phyloP scores from a whole-genome alignment of 768 basidiomycete genomes.

The Aureoboletus auriporus region DNA sequence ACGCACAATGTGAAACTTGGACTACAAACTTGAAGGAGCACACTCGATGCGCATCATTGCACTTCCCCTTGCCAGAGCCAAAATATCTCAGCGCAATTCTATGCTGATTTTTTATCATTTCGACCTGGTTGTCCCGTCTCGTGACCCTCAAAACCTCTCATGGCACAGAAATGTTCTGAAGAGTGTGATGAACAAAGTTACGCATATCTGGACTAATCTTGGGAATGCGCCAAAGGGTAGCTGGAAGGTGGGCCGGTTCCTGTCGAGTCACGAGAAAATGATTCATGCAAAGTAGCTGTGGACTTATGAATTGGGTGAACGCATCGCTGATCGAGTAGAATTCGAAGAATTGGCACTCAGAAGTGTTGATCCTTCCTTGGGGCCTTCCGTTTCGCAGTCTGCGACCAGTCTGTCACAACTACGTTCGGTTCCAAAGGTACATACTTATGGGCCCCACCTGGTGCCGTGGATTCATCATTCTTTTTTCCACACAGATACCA shows the following conservation, averaged over 20 bases:
- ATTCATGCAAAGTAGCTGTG: slow-evolving; percentile 41
- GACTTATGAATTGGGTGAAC: slow-evolving; percentile 61
- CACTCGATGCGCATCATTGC: slow-evolving; percentile 44
- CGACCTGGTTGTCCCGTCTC: slow-evolving; percentile 26
- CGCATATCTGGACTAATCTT: slow-evolving; percentile 59
- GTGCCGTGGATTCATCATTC: neutral
- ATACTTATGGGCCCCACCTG: neutral
- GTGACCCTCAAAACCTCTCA: slow-evolving; percentile 31
- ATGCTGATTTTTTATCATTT: slow-evolving; percentile 43
- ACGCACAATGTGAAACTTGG: too few species aligned
- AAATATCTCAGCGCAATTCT: slow-evolving; percentile 11
- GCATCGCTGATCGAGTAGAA: slow-evolving; percentile 65
- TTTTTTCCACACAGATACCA: slow-evolving; percentile 44
- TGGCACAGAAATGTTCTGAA: slow-evolving; percentile 31
- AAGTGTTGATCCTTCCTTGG: slow-evolving; percentile 64
- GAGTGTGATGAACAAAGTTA: slow-evolving; percentile 49
- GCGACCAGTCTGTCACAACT: slow-evolving; percentile 1
- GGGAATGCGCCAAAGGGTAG: slow-evolving; percentile 60
- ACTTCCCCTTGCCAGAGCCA: slow-evolving; percentile 37
- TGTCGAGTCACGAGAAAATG: slow-evolving; percentile 3
- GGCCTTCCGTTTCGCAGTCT: slow-evolving; percentile 42
- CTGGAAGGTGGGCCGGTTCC: slow-evolving; percentile 60
- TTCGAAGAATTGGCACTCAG: slow-evolving; percentile 80
- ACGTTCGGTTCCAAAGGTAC: slow-evolving; percentile 10
- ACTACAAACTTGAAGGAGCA: too few species aligned